A percentile compares a stretch with the other conserved stretches of the same genome.
Evolutionary conservation across 768 basidiomycete species (phyloP).

Genomic region (Pulveroboletus sp.): DNA sequence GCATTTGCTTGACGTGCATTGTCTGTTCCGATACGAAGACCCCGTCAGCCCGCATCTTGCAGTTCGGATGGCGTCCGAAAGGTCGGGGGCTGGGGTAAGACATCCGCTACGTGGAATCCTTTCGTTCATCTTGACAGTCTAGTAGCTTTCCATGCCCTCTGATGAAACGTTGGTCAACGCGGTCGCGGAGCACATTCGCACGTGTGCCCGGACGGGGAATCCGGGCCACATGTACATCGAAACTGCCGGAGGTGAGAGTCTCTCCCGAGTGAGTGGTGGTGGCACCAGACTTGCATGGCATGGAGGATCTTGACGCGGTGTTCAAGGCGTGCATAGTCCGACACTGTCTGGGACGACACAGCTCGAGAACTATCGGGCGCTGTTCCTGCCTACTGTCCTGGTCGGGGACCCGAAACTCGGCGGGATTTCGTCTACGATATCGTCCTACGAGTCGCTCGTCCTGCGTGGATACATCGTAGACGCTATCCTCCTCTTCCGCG

Average conservation of each 20-base stretch:
- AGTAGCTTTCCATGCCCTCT: slow-evolving; percentile 41
- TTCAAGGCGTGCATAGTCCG: slow-evolving; percentile 86
- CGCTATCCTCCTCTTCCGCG: slow-evolving; percentile 76
- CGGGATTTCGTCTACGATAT: slow-evolving; percentile 90
- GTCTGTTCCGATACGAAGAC: slow-evolving; percentile 79
- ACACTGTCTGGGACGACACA: slow-evolving; percentile 80
- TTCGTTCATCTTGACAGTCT: slow-evolving; percentile 4
- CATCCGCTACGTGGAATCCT: not conserved
- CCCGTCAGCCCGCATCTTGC: slow-evolving; percentile 95
- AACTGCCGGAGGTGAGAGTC: slow-evolving; percentile 88
- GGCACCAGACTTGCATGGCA: not conserved
- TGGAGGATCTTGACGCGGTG: slow-evolving; percentile 1
- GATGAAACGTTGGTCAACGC: slow-evolving; percentile 65
- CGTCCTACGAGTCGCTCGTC: slow-evolving; percentile 86
- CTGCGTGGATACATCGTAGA: slow-evolving; percentile 90
- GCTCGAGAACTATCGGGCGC: slow-evolving; percentile 77
- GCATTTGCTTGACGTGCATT: slow-evolving; percentile 52
- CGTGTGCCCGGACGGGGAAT: slow-evolving; percentile 38
- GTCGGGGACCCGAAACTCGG: slow-evolving; percentile 88
- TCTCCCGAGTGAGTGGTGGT: slow-evolving; percentile 10
- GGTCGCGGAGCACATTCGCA: slow-evolving; percentile 58
- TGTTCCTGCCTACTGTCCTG: slow-evolving; percentile 84
- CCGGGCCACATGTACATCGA: slow-evolving; percentile 76
- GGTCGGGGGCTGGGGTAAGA: slow-evolving; percentile 30
- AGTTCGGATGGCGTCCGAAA: slow-evolving; percentile 44